Evolutionary conservation across 345 rosid species (phyloP).

Genomic region (Erucastrum elatum): DNA sequence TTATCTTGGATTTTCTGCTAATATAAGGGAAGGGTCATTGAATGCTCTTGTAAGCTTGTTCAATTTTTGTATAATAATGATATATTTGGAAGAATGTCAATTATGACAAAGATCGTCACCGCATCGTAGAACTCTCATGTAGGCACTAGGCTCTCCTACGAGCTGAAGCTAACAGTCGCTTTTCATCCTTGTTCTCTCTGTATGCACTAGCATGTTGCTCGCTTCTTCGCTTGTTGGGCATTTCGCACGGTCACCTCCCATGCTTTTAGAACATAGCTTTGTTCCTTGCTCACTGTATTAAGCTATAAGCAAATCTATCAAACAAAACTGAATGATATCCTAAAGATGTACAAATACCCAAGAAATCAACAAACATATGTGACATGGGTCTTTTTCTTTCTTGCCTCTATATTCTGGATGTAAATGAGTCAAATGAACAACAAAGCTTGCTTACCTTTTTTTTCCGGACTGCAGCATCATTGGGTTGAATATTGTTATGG

Average conservation of each 20-base stretch:
- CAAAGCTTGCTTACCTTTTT: slow-evolving; percentile 17
- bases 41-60: slow-evolving; percentile 84
- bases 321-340: neutral
- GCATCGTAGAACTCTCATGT: slow-evolving; percentile 81
- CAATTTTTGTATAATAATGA: slow-evolving; percentile 85
- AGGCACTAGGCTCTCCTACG: slow-evolving; percentile 53
- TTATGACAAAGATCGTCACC: slow-evolving; percentile 77
- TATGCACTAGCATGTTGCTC: slow-evolving; percentile 89
- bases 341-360: slow-evolving; percentile 17
- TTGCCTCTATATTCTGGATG: slow-evolving; percentile 13
- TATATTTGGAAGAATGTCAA: slow-evolving; percentile 90
- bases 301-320: slow-evolving; percentile 4
- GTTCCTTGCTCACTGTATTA: slow-evolving; percentile 65
- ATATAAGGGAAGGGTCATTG: slow-evolving; percentile 80
- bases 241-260: slow-evolving; percentile 92
- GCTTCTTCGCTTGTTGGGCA: slow-evolving; percentile 86
- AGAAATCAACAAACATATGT: slow-evolving; percentile 16
- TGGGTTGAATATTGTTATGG: neutral
- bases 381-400: neutral
- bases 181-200: slow-evolving; percentile 70
- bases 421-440: neutral
- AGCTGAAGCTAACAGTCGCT: slow-evolving; percentile 57
- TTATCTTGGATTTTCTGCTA: slow-evolving; percentile 69
- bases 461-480: slow-evolving; percentile 18
- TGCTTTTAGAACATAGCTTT: slow-evolving; percentile 67